phyloP scores from a whole-genome alignment of 805 yeast genomes.

The Myxozyma neglecta region DNA sequence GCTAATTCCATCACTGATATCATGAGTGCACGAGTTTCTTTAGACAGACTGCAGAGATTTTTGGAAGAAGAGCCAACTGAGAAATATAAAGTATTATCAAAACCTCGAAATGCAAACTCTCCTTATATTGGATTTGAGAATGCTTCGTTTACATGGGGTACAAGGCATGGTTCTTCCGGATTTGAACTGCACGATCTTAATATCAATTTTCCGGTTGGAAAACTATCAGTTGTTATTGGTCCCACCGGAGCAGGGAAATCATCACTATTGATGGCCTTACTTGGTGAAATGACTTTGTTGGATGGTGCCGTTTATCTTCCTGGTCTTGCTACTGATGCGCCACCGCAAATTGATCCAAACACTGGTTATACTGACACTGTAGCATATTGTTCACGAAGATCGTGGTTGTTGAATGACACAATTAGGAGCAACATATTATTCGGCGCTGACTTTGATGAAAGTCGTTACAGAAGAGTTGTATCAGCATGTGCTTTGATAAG shows the following conservation, averaged over 20 bases:
- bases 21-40: constrained; percentile 79
- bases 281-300: constrained; percentile 71
- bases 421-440: constrained; percentile 82
- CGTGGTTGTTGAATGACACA: constrained; percentile 92
- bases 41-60: constrained; percentile 75
- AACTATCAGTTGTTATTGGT: constrained; percentile 78
- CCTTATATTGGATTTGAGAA: constrained; percentile 68
- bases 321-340: constrained; percentile 53
- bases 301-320: constrained; percentile 76
- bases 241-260: constrained; percentile 90
- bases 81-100: constrained; percentile 70
- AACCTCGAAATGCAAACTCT: constrained; percentile 44
- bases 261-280: constrained; percentile 73
- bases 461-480: constrained; percentile 73
- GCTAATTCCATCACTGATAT: constrained; percentile 78
- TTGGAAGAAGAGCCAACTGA: constrained; percentile 74
- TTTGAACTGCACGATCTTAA: constrained; percentile 69
- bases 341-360: constrained; percentile 52
- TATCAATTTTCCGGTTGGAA: constrained; percentile 62
- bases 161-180: constrained; percentile 37
- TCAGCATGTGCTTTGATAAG: constrained; percentile 85
- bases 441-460: constrained; percentile 71
- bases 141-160: constrained; percentile 69
- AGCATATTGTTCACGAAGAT: constrained; percentile 51
- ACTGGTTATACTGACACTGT: constrained; percentile 83